A percentile compares a stretch with the other conserved stretches of the same genome.
Evolutionary conservation across 2,329 filamentous ascomycete genomes (phyloP).

Genomic region (Epicoccum sorghinum): DNA sequence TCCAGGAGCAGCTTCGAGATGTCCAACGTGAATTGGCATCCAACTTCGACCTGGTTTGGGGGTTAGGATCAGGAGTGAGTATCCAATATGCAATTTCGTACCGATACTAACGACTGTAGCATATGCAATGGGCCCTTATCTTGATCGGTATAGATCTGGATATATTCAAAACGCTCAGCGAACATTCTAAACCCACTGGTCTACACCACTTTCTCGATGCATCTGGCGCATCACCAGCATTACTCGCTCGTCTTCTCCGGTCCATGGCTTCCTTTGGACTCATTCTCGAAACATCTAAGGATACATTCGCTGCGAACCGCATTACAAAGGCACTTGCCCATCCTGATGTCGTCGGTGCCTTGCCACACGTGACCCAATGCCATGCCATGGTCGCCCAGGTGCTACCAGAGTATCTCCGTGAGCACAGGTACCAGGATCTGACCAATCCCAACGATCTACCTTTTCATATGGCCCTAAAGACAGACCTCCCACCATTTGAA

Average conservation of each 20-base stretch:
- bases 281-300: constrained; percentile 35
- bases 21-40: constrained; percentile 33
- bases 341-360: constrained; percentile 31
- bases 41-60: constrained; percentile 31
- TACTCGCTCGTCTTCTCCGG: constrained; percentile 43
- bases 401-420: constrained; percentile 39
- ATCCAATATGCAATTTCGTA: too few relatives aligned
- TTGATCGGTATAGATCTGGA: constrained; percentile 29
- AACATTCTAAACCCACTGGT: constrained; percentile 12
- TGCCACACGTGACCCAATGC: constrained; percentile 32
- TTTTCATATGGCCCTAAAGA: constrained; percentile 35
- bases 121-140: constrained; percentile 30
- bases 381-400: constrained; percentile 29
- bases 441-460: constrained; percentile 31
- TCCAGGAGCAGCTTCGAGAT: constrained; percentile 34
- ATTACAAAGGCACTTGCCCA: constrained; percentile 37
- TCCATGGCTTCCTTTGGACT: constrained; percentile 41
- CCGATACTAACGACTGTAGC: constrained; percentile 4
- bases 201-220: constrained; percentile 26
- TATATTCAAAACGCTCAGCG: constrained; percentile 26
- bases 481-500: constrained; percentile 35
- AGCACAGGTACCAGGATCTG: constrained; percentile 35
- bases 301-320: constrained; percentile 38
- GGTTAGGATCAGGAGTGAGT: constrained; percentile 24
- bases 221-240: constrained; percentile 31